Evolutionary conservation across 1,139 yeast genomes (phyloP).

Genomic region (Zygoascus hellenicus): DNA sequence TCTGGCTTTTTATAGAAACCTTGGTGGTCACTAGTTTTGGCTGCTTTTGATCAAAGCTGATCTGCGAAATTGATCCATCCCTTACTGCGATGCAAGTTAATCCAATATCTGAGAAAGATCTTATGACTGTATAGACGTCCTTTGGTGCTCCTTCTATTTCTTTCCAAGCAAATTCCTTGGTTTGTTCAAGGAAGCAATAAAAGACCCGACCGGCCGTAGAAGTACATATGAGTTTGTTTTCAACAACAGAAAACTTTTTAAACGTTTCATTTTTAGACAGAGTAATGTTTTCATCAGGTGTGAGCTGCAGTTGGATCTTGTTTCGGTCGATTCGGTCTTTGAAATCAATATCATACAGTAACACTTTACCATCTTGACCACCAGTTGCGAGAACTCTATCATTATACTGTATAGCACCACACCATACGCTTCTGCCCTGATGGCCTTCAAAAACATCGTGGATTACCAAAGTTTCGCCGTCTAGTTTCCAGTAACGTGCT

Average conservation of each 20-base stretch:
- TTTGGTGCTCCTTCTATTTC: slow-evolving; percentile 36
- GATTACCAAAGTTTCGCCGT: slow-evolving; percentile 36
- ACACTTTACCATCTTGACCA: slow-evolving; percentile 83
- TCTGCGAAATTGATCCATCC: slow-evolving; percentile 46
- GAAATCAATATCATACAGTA: slow-evolving; percentile 49
- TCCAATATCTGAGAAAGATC: slow-evolving; percentile 40
- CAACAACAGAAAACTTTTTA: slow-evolving; percentile 53
- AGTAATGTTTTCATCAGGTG: slow-evolving; percentile 26
- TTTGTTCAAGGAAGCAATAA: slow-evolving; percentile 16
- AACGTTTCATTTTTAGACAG: slow-evolving; percentile 50
- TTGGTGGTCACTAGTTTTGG: slow-evolving; percentile 17
- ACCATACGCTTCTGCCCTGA: slow-evolving; percentile 84
- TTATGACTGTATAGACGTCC: slow-evolving; percentile 42
- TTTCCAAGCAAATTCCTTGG: slow-evolving; percentile 35
- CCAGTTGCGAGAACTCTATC: slow-evolving; percentile 53
- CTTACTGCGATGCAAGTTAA: slow-evolving; percentile 47
- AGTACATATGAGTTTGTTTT: slow-evolving; percentile 41
- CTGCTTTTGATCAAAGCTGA: slow-evolving; percentile 32
- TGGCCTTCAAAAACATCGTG: slow-evolving; percentile 57
- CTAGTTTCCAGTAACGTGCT: slow-evolving; percentile 64
- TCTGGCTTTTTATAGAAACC: slow-evolving; percentile 36
- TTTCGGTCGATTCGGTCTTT: slow-evolving; percentile 27
- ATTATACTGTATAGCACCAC: slow-evolving; percentile 52
- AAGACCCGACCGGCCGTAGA: slow-evolving; percentile 59
- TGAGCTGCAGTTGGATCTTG: slow-evolving; percentile 30